Base-by-base conservation (phyloP, 2,329 filamentous ascomycete genomes). In the Paraconiothyrium brasiliense region DNA sequence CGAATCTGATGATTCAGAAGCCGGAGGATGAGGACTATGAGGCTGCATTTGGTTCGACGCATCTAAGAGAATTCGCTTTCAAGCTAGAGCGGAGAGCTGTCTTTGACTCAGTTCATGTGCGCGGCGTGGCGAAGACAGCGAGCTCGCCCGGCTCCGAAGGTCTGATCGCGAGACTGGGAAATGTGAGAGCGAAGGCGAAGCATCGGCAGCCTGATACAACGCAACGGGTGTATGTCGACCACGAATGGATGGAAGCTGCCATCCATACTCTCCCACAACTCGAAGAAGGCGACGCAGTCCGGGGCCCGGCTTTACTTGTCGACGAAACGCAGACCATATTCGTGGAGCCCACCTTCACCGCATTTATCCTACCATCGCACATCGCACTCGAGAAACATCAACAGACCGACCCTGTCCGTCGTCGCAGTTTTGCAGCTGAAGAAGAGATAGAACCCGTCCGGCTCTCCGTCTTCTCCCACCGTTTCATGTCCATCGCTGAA, bases 261-360 rank as follows among this genome's bases (percentile, higher is more conserved):
- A 58, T 76, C 0, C 76, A 34, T 27, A 46, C n/a, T 5, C 34
- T 55, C 37, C 34, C 52, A 5, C 39, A 44, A 34, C 37, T 46
- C 7, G 14, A 32, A 2, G 14, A 30, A 5, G 41, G 41, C 41
- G 24, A 59, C 85, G 86, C 24, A 7, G 82, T 96, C 49, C 80
- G 83, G 47, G 93, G 93, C 0, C 93, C 93, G 1, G 92, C 92
- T 0, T 90, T 97, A 78, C 84, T 97, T 56, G 91, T 92, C 1
- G 93, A 93, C 72, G 89, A 90, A 14, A 93, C 91, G 1, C 93
- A 97, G 78, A 97, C 93, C 0, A 94, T 97, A 64, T 91, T 97
- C 0, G 88, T 97, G 6, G 90, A 90, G 0, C 93, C 93, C 0
- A 86, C 85, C 32, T 86, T 92, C 1, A 86, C 87, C 16, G 93